A percentile compares a stretch with the other conserved stretches of the same genome.
These are phyloP conservation scores for Kazachstania sp. DNA, from an alignment of 1,139 yeast species.

Conservation along the genomic window DNA sequence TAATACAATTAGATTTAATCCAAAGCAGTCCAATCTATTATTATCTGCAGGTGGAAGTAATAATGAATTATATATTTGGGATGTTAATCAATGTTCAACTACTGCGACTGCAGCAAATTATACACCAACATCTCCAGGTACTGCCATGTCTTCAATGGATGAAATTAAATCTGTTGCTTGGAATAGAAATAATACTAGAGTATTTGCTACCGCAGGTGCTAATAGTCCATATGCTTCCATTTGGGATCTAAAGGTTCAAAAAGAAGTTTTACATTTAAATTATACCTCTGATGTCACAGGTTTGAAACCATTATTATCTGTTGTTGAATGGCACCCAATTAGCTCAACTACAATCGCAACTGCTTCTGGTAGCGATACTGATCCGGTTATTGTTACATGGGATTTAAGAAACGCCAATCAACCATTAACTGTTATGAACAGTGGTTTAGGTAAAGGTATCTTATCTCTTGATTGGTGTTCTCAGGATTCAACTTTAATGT, in stretches of 20 bases:
- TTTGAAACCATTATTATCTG: conserved; percentile 52
- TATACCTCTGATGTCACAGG: conserved; percentile 44
- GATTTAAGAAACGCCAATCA: conserved; percentile 88
- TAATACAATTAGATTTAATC: conserved; percentile 68
- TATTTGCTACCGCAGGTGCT: conserved; percentile 79
- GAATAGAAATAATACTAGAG: conserved; percentile 80
- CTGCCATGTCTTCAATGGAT: conserved; percentile 73
- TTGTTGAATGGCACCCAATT: conserved; percentile 79
- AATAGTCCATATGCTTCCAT: conserved; percentile 73
- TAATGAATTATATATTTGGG: conserved; percentile 90
- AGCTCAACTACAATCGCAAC: conserved; percentile 80
- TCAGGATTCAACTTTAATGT: conserved; percentile 66
- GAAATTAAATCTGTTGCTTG: conserved; percentile 79
- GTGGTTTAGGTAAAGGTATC: conserved; percentile 83
- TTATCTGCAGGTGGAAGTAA: conserved; percentile 70
- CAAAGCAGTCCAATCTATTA: conserved; percentile 59
- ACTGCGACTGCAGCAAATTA: conserved; percentile 25
- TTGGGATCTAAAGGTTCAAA: conserved; percentile 85
- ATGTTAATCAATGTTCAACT: conserved; percentile 45
- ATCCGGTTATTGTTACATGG: conserved; percentile 83
- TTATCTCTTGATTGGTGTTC: conserved; percentile 89
- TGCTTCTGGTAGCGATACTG: conserved; percentile 73
- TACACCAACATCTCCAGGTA: conserved; percentile 64
- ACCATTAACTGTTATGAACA: conserved; percentile 58
- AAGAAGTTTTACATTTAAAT: conserved; percentile 79